Conservation (phyloP, 805 yeast genomes). For the Jamesozyma piceae region DNA sequence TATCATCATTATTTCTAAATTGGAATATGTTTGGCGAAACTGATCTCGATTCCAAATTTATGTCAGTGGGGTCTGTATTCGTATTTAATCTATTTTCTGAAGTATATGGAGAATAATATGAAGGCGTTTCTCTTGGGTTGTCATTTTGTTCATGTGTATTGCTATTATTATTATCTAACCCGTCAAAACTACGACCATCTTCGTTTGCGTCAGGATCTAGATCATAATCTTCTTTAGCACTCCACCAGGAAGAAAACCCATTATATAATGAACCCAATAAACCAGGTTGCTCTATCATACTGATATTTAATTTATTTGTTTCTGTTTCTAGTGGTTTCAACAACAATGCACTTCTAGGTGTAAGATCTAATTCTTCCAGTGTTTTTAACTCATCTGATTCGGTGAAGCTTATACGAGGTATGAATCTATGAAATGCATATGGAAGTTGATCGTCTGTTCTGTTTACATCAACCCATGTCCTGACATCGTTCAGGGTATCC, state of each 20-base stretch:
- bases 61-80: conserved; percentile 7
- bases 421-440: conserved; percentile 39
- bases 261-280: conserved; percentile 27
- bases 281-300: conserved; percentile 22
- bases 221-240: not conserved
- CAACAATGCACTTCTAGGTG: conserved; percentile 67
- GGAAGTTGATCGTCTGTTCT: conserved; percentile 41
- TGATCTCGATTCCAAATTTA: conserved; percentile 22
- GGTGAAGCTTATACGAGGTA: conserved; percentile 56
- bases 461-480: conserved; percentile 49
- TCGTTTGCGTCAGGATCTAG: not conserved
- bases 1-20: conserved; percentile 21
- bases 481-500: conserved; percentile 45
- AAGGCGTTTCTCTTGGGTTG: not conserved
- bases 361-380: conserved; percentile 46
- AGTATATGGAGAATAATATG: not conserved
- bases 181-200: conserved; percentile 17
- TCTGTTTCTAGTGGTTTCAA: conserved; percentile 47
- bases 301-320: conserved; percentile 19
- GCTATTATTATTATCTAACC: too few relatives aligned
- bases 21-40: conserved; percentile 27
- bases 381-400: conserved; percentile 51
- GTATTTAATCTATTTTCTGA: not conserved
- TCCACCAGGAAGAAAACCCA: conserved; percentile 32
- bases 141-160: not conserved